Percentiles rank a stretch among this genome's conserved stretches.
Evolutionary conservation across 495 filamentous ascomycete genomes (phyloP).

Genomic region (Neurospora sp.): DNA sequence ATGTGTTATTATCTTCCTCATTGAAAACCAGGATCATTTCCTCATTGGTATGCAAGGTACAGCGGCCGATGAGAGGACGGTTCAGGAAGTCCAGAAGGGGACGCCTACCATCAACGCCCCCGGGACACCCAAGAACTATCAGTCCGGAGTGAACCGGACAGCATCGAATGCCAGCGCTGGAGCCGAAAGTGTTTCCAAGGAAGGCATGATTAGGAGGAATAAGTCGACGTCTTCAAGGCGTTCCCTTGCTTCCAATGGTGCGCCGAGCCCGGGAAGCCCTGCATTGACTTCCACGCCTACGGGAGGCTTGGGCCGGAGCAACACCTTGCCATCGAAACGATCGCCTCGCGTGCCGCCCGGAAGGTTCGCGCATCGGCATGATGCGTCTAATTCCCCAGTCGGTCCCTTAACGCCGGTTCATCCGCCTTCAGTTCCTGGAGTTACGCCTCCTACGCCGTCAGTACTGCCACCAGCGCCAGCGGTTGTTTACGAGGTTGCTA

Average conservation of each 20-base stretch:
- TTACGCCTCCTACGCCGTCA: neutral
- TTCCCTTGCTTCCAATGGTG: slow-evolving; percentile 58
- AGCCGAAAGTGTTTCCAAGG: slow-evolving; percentile 74
- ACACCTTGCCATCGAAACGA: slow-evolving; percentile 90
- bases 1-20: slow-evolving; percentile 94
- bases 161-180: slow-evolving; percentile 79
- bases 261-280: slow-evolving; percentile 63
- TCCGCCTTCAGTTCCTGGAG: neutral
- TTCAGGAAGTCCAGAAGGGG: slow-evolving; percentile 69
- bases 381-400: slow-evolving; percentile 21
- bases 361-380: slow-evolving; percentile 31
- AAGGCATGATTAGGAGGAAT: slow-evolving; percentile 69
- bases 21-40: slow-evolving; percentile 91
- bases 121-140: slow-evolving; percentile 37
- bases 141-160: slow-evolving; percentile 53
- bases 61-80: slow-evolving; percentile 75
- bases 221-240: slow-evolving; percentile 62
- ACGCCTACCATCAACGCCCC: slow-evolving; percentile 47
- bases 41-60: slow-evolving; percentile 92
- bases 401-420: slow-evolving; percentile 22
- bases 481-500: slow-evolving; percentile 18
- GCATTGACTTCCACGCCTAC: slow-evolving; percentile 39
- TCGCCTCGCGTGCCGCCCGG: slow-evolving; percentile 57
- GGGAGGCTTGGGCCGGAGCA: slow-evolving; percentile 75
- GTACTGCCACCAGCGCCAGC: slow-evolving; percentile 11